phyloP scores from a whole-genome alignment of 495 filamentous ascomycete species.

The Thermothielavioides terrestris region DNA sequence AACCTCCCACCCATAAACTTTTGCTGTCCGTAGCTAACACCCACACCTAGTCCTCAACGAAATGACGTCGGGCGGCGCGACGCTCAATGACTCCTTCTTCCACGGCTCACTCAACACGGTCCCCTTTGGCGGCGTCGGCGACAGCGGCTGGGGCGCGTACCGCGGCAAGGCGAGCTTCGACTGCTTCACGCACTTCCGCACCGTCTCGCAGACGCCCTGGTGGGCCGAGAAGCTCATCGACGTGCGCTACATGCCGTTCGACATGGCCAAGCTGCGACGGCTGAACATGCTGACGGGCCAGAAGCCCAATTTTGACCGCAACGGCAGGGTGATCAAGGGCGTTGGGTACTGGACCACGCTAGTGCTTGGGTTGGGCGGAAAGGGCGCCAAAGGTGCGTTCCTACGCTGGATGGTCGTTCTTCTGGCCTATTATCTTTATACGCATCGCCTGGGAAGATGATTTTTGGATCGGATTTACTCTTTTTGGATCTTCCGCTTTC shows the following conservation, averaged over 20 bases:
- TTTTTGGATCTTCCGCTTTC: conserved; percentile 2
- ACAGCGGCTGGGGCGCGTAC: conserved; percentile 75
- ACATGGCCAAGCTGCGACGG: conserved; percentile 40
- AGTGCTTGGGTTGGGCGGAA: conserved; percentile 38
- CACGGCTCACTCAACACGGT: conserved; percentile 69
- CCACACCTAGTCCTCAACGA: conserved; percentile 46
- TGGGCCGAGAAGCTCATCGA: conserved; percentile 73
- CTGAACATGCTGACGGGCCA: conserved; percentile 46
- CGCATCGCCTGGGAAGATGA: neutral
- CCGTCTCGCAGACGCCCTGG: conserved; percentile 61
- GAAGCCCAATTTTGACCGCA: conserved; percentile 77
- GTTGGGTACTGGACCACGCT: conserved; percentile 39
- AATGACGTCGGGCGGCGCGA: conserved; percentile 68
- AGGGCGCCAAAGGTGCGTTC: conserved; percentile 40
- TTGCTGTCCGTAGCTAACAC: conserved; percentile 16
- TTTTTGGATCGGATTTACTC: neutral
- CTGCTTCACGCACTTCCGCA: conserved; percentile 71
- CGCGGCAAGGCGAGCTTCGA: conserved; percentile 79
- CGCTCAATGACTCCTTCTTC: conserved; percentile 74
- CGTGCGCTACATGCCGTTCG: conserved; percentile 76
- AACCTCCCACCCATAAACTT: neutral
- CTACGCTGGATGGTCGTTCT: conserved; percentile 39
- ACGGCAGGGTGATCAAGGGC: conserved; percentile 51
- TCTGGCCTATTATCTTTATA: conserved; percentile 13
- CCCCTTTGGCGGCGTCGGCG: conserved; percentile 85